Percentiles rank a stretch among this genome's conserved stretches.
phyloP scores from a whole-genome alignment of 2,329 filamentous ascomycete genomes.

The Madurella fahalii region DNA sequence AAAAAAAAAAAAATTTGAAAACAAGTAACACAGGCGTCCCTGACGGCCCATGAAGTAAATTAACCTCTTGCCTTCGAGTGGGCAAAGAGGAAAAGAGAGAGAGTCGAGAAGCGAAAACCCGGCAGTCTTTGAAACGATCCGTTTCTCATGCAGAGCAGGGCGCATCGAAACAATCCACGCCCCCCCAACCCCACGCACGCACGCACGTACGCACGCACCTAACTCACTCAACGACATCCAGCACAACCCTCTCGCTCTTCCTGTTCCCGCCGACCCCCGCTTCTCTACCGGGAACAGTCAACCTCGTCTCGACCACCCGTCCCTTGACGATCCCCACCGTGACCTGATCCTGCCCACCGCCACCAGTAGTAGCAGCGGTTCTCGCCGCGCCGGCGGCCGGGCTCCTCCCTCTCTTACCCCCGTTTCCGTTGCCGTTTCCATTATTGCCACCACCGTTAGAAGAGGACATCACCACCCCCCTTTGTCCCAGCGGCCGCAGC shows the following conservation, averaged over 20 bases:
- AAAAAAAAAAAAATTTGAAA: too few species aligned
- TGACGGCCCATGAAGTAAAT: neutral
- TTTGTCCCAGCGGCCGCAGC: constrained; percentile 15
- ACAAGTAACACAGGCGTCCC: neutral
- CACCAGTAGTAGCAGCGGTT: neutral
- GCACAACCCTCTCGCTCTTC: constrained; percentile 51
- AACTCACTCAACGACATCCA: constrained; percentile 43
- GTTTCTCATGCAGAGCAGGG: too few species aligned
- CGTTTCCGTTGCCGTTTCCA: neutral
- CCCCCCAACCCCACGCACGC: neutral
- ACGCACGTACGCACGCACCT: too few species aligned
- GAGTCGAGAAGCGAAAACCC: too few species aligned
- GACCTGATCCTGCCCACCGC: neutral
- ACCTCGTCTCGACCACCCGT: constrained; percentile 38
- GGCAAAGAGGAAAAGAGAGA: neutral
- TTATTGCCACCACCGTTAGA: neutral
- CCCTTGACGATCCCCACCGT: constrained; percentile 27
- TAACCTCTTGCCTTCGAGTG: neutral
- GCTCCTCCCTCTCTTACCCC: neutral
- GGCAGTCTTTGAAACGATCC: too few species aligned
- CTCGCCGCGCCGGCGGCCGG: neutral
- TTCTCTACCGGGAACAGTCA: constrained; percentile 41
- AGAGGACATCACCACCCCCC: constrained; percentile 6
- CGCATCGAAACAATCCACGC: neutral
- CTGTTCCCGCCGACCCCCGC: constrained; percentile 39